Evolutionary conservation across 805 yeast species (phyloP), one percentile per base, ranked within the genome.

Genomic region (Ogataea ramenticola): DNA sequence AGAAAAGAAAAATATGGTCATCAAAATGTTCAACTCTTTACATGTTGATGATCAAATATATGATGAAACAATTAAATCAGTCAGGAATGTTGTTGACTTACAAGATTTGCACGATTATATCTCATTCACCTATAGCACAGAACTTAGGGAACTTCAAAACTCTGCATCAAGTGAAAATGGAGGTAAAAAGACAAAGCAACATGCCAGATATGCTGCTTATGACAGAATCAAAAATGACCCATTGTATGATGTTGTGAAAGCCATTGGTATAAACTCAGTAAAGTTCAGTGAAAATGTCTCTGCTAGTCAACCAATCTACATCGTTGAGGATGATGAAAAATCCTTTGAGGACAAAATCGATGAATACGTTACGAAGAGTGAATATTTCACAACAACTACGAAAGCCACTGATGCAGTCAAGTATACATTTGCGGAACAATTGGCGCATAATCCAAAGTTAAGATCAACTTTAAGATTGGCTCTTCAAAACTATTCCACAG

Each of bases 21-120:
- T 74, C 46, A 75, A 74, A 43, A 68, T 86, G 43, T 75, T 76
- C 39, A 67, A 73, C 20, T 64, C 75, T 15, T 61, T 88, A 46
- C 66, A 68, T n/a, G 60, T 74, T 11, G 74, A 73, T 41, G 95
- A 86, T 58, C 68, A 75, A 22, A 65, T 78, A 19, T 71, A 74
- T 42, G 75, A 72, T 30, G 83, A 78, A 42, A 76, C 75, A 46
- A 70, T 84, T 40, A 70, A 62, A 22, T 61, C 68, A 16, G 80
- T 88, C 22, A 75, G 72, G 38, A 68, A 82, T 4, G 76, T 87
- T 62, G 83, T 84, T 4, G 95, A 87, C 47, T 73, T 83, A 44
- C 97, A 91, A 62, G 99, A 93, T 66, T 67, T 88, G 31, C 79
- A 82, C 54, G 96, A 90, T 49, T 90, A 83, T 60, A 60, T 93